A percentile compares a stretch with the other conserved stretches of the same genome.
These are phyloP conservation scores for Exophiala alcalophila DNA, from an alignment of 2,329 filamentous ascomycete species.

Conservation along the genomic window DNA sequence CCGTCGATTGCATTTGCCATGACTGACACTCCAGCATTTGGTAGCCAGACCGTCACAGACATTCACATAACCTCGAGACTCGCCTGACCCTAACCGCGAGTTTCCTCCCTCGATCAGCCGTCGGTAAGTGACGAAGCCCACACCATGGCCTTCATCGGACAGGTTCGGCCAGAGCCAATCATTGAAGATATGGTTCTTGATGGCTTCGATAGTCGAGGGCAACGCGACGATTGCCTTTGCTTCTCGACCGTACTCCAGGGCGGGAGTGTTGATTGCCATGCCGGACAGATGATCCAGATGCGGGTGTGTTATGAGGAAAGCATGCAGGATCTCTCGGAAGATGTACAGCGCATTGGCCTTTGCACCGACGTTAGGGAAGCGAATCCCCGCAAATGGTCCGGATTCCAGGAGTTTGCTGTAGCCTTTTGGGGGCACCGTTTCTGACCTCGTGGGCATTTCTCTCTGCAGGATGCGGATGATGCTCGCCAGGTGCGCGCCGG, in stretches of 20 bases:
- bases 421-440: slow-evolving; percentile 31
- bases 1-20: slow-evolving; percentile 80
- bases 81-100: slow-evolving; percentile 74
- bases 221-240: slow-evolving; percentile 85
- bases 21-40: slow-evolving; percentile 81
- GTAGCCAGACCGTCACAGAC: slow-evolving; percentile 86
- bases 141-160: slow-evolving; percentile 92
- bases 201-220: slow-evolving; percentile 82
- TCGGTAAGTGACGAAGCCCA: slow-evolving; percentile 86
- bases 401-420: slow-evolving; percentile 36
- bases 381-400: slow-evolving; percentile 78
- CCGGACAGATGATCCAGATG: slow-evolving; percentile 92
- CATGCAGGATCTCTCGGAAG: slow-evolving; percentile 74
- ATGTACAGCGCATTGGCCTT: slow-evolving; percentile 79
- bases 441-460: slow-evolving; percentile 40
- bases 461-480: slow-evolving; percentile 75
- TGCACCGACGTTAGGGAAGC: slow-evolving; percentile 63
- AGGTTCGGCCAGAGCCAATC: slow-evolving; percentile 97
- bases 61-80: slow-evolving; percentile 79
- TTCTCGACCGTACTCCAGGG: slow-evolving; percentile 68
- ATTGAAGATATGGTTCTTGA: slow-evolving; percentile 96
- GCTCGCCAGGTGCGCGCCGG: slow-evolving; percentile 80
- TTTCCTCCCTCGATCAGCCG: slow-evolving; percentile 86
- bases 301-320: slow-evolving; percentile 93
- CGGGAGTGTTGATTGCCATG: slow-evolving; percentile 89